Evolutionary conservation across 2,329 filamentous ascomycete genomes (phyloP), one percentile per base, ranked within the genome.

Genomic region (Aureobasidium uvarum): DNA sequence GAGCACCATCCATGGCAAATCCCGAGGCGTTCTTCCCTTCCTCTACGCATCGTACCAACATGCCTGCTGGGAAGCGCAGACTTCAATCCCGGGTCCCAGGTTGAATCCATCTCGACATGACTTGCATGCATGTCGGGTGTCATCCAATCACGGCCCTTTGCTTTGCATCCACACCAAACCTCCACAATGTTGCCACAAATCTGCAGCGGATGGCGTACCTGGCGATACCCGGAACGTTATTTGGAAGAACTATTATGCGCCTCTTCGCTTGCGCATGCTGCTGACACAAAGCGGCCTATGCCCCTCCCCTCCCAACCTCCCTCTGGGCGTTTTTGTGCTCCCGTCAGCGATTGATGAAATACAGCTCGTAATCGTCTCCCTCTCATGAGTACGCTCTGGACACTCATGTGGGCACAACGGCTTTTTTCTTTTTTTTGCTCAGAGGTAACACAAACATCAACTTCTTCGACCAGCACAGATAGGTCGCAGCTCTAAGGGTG

Each of bases 21-120:
- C 56, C 65, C 23, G 67, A 66, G 58, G 41, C 54, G 23, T 48
- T 63, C 38, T 64, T 67, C 59, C 18, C 63, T 41, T 43, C 59
- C 38, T 56, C 58, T 23, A 16, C 65, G 20, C 65, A 66, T 55
- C 65, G 65, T 25, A 60, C 65, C 50, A 63, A 36, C 41, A 63
- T 56, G 46, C 48, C 58, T 33, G 72, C 72, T 69, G 75, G 72
- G 39, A 74, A 71, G 68, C 69, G 72, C 39, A 73, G 73, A 67
- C 62, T 51, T 39, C 58, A 67, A 64, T 67, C 70, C 68, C 72
- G 72, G 59, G 60, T 63, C 50, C 62, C 67, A 65, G 71, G 69
- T 62, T 66, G 62, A 72, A 72, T 69, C 66, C 60, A 43, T 52
- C 65, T 62, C 41, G 58, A 58, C 36, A 63, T 63, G 60, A 63